Base-by-base conservation (phyloP, 352 stramenopile species). In the Phytophthora pinifolia region DNA sequence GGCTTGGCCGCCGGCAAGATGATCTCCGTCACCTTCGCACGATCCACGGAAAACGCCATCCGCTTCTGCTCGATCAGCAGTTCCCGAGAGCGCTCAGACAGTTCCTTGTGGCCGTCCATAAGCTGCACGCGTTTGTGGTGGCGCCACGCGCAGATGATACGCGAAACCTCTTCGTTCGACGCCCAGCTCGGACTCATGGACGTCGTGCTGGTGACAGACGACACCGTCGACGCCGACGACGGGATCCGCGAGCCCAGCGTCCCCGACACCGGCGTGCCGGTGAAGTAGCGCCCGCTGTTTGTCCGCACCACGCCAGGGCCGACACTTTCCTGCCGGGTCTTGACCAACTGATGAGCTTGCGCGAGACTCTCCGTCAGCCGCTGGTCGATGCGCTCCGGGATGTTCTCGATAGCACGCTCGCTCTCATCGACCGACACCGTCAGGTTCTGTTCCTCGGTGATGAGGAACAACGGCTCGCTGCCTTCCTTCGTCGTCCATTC, bases 401-500 rank as follows among this genome's bases (percentile, higher is more conserved):
- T 95, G 49, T 93, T 93, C 46, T 91, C 72, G 56, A 95, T 95
- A 27, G 85, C 85, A 27, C 77, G 67, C 56, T 95, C 83, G 45
- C 77, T 92, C 54, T 95, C 86, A 56, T 93, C 85, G 39, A 89
- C 61, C 9, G 82, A 92, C 9, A 96, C 83, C 3, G 83, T 92
- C 27, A 93, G 54, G 37, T 85, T 67, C 38, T 88, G 79, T 37
- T 85, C 70, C 27, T 76, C 54, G 6, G 46, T 71, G 9, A 66
- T 70, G 12, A 81, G 32, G 17, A 70, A 62, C 29, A 94, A 73
- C 10, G 86, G 84, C n/a, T 97, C 86, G 17, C 84, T 94, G 13
- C 90, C 90, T 68, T 97, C 90, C n/a, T 96, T 91, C 8, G 90
- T 97, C 48, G 90, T 86, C 90, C 90, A 97, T 46, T 97, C 90